Percentiles rank a stretch among this genome's conserved stretches.
Evolutionary conservation across 192 early-diverging fungal genomes (phyloP).

Genomic region (Coemansia sp.): DNA sequence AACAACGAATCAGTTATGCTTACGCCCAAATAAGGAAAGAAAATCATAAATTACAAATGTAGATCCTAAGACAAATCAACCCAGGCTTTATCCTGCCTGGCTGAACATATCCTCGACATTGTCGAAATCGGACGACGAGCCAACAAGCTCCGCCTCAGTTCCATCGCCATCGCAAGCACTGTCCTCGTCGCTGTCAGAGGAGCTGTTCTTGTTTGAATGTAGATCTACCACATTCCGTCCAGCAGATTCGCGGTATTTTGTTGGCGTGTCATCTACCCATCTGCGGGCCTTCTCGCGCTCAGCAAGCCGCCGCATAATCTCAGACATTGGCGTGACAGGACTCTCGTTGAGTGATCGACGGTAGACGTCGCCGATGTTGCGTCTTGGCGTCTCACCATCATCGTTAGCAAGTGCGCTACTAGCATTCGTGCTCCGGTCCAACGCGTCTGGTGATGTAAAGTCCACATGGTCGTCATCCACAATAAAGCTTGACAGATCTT

Average conservation of each 20-base stretch:
- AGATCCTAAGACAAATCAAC: neutral
- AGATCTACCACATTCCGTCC: constrained; percentile 2
- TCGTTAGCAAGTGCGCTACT: neutral
- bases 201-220: neutral
- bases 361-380: constrained; percentile 36
- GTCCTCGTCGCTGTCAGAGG: constrained; percentile 5
- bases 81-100: constrained; percentile 18
- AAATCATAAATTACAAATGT: neutral
- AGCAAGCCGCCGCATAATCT: constrained; percentile 41
- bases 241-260: neutral
- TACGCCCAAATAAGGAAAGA: no score
- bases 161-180: constrained; percentile 9
- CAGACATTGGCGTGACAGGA: constrained; percentile 36
- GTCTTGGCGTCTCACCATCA: constrained; percentile 12
- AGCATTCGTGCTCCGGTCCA: neutral
- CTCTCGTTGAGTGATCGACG: constrained; percentile 28
- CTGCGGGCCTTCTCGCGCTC: constrained; percentile 49
- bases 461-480: constrained; percentile 48
- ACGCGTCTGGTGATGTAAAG: constrained; percentile 23
- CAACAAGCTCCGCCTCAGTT: neutral
- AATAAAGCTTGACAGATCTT: constrained; percentile 52
- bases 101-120: constrained; percentile 32
- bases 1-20: no score
- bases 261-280: constrained; percentile 52
- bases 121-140: constrained; percentile 45